Evolutionary conservation across 192 early-diverging fungal genomes (phyloP).

Genomic region (Dissophora ornata): DNA sequence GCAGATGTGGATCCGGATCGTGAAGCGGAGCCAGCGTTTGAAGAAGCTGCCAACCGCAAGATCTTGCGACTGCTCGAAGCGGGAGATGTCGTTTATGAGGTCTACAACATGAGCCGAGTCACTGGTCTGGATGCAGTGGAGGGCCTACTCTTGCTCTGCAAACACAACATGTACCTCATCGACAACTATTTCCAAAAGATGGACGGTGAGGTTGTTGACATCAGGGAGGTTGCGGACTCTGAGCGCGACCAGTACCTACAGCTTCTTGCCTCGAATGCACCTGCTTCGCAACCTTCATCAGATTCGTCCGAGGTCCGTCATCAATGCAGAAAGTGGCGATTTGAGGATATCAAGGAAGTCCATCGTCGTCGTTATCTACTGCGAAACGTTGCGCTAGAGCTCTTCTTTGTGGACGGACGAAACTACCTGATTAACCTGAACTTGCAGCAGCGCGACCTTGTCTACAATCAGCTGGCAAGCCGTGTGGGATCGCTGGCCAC

Average conservation of each 20-base stretch:
- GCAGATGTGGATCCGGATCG: constrained; percentile 43
- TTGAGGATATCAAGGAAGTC: constrained; percentile 73
- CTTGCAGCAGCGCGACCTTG: constrained; percentile 68
- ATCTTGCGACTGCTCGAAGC: constrained; percentile 74
- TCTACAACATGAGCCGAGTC: constrained; percentile 75
- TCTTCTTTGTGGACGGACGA: constrained; percentile 82
- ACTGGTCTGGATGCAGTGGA: constrained; percentile 77
- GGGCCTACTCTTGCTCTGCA: constrained; percentile 74
- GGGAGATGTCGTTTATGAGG: constrained; percentile 77
- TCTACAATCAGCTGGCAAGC: constrained; percentile 72
- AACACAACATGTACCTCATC: constrained; percentile 78
- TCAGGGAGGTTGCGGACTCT: constrained; percentile 72
- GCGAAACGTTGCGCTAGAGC: constrained; percentile 79
- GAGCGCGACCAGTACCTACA: constrained; percentile 70
- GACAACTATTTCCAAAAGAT: constrained; percentile 73
- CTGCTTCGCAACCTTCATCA: constrained; percentile 46
- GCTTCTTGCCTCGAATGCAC: constrained; percentile 63
- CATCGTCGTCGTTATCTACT: constrained; percentile 57
- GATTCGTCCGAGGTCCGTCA: constrained; percentile 58
- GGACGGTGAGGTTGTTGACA: constrained; percentile 78
- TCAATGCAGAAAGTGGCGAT: constrained; percentile 63
- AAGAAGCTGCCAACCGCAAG: constrained; percentile 79
- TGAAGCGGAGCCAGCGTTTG: constrained; percentile 60
- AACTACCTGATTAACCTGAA: constrained; percentile 81
- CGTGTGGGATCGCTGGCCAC: constrained; percentile 60